A percentile compares a stretch with the other conserved stretches of the same genome.
Conservation (phyloP, 306 rosid genomes). For the Quillaja saponaria region DNA sequence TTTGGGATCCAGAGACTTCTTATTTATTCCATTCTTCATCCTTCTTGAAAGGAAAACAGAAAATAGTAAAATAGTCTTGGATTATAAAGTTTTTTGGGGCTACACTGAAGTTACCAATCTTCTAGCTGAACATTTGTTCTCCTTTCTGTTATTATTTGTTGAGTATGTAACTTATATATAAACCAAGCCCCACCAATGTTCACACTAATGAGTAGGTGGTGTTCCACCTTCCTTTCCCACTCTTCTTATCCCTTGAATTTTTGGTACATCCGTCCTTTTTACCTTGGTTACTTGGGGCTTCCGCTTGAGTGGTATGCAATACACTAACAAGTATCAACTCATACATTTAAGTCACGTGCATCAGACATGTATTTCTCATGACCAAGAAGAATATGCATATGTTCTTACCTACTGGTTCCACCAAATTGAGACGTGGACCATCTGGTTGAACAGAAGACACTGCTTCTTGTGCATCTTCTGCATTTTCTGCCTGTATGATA, state of each 20-base stretch:
- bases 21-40: not conserved
- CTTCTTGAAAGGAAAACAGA: conserved; percentile 19
- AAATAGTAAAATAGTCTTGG: conserved; percentile 6
- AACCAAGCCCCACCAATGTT: too few relatives aligned
- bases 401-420: conserved; percentile 50
- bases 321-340: not conserved
- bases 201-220: too few relatives aligned
- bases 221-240: too few relatives aligned
- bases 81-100: too few relatives aligned
- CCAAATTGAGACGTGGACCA: conserved; percentile 28
- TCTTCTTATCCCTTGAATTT: too few relatives aligned
- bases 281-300: not conserved
- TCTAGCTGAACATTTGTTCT: not conserved
- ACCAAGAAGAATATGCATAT: conserved; percentile 19
- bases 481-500: conserved; percentile 47
- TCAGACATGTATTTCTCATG: conserved; percentile 1
- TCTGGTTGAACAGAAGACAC: conserved; percentile 32
- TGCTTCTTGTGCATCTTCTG: conserved; percentile 44
- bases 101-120: not conserved
- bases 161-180: too few relatives aligned
- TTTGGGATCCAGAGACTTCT: not conserved
- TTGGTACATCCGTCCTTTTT: not conserved
- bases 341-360: conserved; percentile 9
- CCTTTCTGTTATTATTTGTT: too few relatives aligned
- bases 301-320: not conserved